These are phyloP conservation scores for Erysiphe pulchra DNA, from an alignment of 2,329 filamentous ascomycete genomes.

Conservation along the genomic window DNA sequence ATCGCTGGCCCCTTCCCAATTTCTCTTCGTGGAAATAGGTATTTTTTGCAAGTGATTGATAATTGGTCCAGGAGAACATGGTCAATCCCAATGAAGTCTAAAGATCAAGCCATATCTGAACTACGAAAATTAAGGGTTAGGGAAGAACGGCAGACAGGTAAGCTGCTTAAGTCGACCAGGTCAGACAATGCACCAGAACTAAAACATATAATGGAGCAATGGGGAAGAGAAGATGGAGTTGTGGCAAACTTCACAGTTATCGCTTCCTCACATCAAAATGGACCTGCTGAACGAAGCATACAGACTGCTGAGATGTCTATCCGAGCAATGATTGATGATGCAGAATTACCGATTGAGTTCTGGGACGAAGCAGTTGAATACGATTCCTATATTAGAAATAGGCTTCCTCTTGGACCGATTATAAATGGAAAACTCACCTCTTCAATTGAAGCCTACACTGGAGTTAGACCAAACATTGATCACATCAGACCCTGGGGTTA, in stretches of 20 bases:
- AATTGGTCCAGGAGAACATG: background rate
- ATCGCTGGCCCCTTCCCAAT: background rate
- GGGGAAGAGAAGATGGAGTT: background rate
- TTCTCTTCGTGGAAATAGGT: background rate
- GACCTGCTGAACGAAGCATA: background rate
- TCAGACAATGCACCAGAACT: constrained; percentile 1
- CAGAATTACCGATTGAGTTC: background rate
- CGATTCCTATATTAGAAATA: background rate
- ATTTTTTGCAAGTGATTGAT: background rate
- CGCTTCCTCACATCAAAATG: background rate
- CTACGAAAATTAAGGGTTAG: background rate
- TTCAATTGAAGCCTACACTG: background rate
- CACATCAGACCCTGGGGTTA: background rate
- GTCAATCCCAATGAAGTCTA: background rate
- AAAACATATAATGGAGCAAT: background rate
- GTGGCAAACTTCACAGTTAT: background rate
- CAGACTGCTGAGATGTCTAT: background rate
- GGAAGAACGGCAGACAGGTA: background rate
- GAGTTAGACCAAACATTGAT: background rate
- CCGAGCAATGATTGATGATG: background rate
- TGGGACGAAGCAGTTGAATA: background rate
- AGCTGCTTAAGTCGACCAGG: background rate
- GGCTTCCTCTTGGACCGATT: background rate
- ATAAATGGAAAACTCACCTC: background rate
- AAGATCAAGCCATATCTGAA: background rate